Evolutionary conservation across 352 stramenopile species (phyloP).

Genomic region (Pythium coloratum): DNA sequence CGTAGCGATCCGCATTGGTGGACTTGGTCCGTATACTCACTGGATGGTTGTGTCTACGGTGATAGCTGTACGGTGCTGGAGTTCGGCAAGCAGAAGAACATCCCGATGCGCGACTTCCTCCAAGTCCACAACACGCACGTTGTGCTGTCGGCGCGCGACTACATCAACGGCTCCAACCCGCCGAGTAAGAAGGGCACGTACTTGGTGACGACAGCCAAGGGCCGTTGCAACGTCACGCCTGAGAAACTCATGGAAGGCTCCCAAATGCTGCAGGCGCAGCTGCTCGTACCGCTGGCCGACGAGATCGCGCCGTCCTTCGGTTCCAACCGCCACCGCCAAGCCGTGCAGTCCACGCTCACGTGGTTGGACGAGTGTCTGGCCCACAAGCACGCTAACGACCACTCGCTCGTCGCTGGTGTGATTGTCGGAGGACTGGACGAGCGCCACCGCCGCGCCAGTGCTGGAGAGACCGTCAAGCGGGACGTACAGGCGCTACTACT

Average conservation of each 20-base stretch:
- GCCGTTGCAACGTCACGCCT: slow-evolving; percentile 43
- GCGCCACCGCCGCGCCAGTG: slow-evolving; percentile 48
- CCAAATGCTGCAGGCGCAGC: slow-evolving; percentile 45
- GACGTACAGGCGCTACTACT: slow-evolving; percentile 67
- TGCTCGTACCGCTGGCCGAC: slow-evolving; percentile 68
- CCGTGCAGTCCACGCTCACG: slow-evolving; percentile 62
- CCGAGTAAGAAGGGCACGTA: slow-evolving; percentile 57
- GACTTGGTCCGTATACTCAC: neutral
- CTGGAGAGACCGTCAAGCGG: slow-evolving; percentile 64
- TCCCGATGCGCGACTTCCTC: slow-evolving; percentile 51
- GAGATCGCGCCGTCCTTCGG: slow-evolving; percentile 58
- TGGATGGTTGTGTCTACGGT: neutral
- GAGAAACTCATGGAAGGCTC: slow-evolving; percentile 65
- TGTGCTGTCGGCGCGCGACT: slow-evolving; percentile 72
- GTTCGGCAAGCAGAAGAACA: slow-evolving; percentile 39
- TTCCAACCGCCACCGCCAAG: slow-evolving; percentile 63
- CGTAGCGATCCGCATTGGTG: neutral
- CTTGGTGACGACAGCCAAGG: slow-evolving; percentile 56
- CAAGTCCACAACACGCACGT: slow-evolving; percentile 45
- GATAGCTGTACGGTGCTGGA: slow-evolving; percentile 36
- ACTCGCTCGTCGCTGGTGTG: slow-evolving; percentile 54
- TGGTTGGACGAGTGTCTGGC: slow-evolving; percentile 71
- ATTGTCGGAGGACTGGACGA: slow-evolving; percentile 67
- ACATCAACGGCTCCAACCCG: slow-evolving; percentile 59
- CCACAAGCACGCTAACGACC: slow-evolving; percentile 19